Evolutionary conservation across 148 eudicot species (phyloP), one percentile per base, ranked within the genome.

Genomic region (Cornus suecica): DNA sequence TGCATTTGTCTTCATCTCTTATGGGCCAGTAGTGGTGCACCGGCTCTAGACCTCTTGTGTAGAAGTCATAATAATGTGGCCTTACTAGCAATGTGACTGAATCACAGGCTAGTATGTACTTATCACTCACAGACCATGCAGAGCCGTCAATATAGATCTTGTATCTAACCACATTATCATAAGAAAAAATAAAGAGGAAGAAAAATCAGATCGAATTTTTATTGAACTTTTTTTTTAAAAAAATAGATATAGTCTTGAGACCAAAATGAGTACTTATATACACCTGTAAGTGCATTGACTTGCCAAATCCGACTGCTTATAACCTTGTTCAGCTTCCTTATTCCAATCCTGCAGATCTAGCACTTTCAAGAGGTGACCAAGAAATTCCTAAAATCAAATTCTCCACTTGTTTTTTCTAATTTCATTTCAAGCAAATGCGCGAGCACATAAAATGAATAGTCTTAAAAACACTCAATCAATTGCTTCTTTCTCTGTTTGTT

Each of bases 101-200:
- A 45, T 88, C 85, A 60, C 92, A 88, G 8, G 92, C 88, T 65
- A 86, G 79, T 14, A 86, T 82, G 63, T 86, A 86, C 42, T 86
- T 86, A 74, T 84, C 89, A 73, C 89, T 86, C 1, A 88, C 88
- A 13, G 90, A 87, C 90, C 90, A 89, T 73, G 92, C 90, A 1
- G 65, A 85, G 72, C 92, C 92, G 74, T 89, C 92, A 5, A 89
- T 89, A 24, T 89, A 89, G 11, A 89, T 81, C 80, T 89, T 89
- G 83, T 78, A 89, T 80, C 92, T 89, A 68, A 69, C 0, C 22
- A 1, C 58, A 52, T 1, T 52, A 37, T 51, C 13, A 11, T 16
- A 8, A 51, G 2, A 54, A 16, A 1, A 6, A 20, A 9, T 32
- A 32, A 32, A 16, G 4, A 1, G 16, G 20, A 54, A 54, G n/a